Base-by-base conservation (phyloP, 2,329 filamentous ascomycete species). In the Colletotrichum higginsianum region DNA sequence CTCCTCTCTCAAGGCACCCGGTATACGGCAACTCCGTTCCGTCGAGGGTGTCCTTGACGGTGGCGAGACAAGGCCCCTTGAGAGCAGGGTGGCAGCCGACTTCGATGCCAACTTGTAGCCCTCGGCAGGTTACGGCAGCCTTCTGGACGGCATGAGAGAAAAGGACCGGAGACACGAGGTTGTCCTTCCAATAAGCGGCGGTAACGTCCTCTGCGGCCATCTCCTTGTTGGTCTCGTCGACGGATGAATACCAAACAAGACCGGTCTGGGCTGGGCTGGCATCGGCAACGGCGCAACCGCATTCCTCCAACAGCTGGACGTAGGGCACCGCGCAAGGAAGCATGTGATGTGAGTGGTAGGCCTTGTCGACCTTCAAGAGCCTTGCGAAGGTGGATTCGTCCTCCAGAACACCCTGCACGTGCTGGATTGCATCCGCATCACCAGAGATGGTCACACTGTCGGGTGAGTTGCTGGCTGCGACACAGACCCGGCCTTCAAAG, bases 81-180 rank as follows among this genome's bases (percentile, higher is more conserved):
- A 87, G 79, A 0, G 84, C 82, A 0, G 84, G 78, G 53, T 82
- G 80, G 1, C 80, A 80, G 0, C 81, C 80, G 7, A 83, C 52
- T 38, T 83, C 80, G 3, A 83, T 15, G 0, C 75, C 50, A 3
- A 78, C 23, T 30, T 72, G 18, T 23, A 64, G 18, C 47, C 12
- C 21, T 7, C 57, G 49, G 0, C 69, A 61, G 8, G 68, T 23
- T 8, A 76, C 73, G 76, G 50, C 35, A 12, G 52, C 40, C 62
- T 5, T 69, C 55, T 56, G 61, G 30, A 67, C 38, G 18, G 55
- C 64, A 21, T 61, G 44, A 12, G 26, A 23, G 53, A 76, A 75
- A 2, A 53, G 40, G 3, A 60, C 57, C 8, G 57, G 16, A 2
- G 42, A 47, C 23, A 60, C 11, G 8, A 60, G 23, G 23, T 75